Percentiles rank a stretch among this genome's conserved stretches.
These are phyloP conservation scores for Tricholoma saponaceum DNA, from an alignment of 768 basidiomycete species.

Conservation along the genomic window DNA sequence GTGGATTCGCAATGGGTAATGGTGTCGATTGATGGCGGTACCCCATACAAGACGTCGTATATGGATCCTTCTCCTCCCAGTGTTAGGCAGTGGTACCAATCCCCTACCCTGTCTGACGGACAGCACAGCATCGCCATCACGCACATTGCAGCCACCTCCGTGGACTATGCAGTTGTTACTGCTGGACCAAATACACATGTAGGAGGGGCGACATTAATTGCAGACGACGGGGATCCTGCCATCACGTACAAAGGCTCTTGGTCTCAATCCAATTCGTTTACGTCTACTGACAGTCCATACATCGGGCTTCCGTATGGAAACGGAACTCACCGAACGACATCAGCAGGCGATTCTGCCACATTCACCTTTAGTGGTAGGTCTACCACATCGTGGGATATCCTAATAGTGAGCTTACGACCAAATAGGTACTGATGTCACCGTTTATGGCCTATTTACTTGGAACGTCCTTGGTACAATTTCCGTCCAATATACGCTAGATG, in stretches of 20 bases:
- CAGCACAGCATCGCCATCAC: constrained; percentile 16
- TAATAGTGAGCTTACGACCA: not conserved
- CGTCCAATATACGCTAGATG: not conserved
- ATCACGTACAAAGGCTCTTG: constrained; percentile 17
- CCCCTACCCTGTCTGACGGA: constrained; percentile 15
- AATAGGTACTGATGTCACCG: not conserved
- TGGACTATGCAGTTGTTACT: constrained; percentile 18
- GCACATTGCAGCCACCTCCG: constrained; percentile 14
- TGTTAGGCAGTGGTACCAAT: constrained; percentile 21
- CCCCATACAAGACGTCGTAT: constrained; percentile 9
- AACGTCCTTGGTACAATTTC: not conserved
- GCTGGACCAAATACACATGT: constrained; percentile 17
- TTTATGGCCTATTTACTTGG: not conserved
- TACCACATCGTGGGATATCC: constrained; percentile 1
- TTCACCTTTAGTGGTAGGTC: constrained; percentile 25
- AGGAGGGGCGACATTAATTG: constrained; percentile 14
- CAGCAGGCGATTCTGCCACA: constrained; percentile 17
- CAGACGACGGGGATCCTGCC: constrained; percentile 18
- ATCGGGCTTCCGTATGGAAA: constrained; percentile 21
- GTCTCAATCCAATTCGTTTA: constrained; percentile 9
- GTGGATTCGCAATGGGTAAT: constrained; percentile 6
- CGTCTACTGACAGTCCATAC: constrained; percentile 3
- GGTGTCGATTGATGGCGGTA: constrained; percentile 18
- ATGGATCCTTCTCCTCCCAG: constrained; percentile 10
- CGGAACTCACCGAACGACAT: constrained; percentile 19